Conservation (phyloP, 768 basidiomycete species). For the Amanita jacksonii region DNA sequence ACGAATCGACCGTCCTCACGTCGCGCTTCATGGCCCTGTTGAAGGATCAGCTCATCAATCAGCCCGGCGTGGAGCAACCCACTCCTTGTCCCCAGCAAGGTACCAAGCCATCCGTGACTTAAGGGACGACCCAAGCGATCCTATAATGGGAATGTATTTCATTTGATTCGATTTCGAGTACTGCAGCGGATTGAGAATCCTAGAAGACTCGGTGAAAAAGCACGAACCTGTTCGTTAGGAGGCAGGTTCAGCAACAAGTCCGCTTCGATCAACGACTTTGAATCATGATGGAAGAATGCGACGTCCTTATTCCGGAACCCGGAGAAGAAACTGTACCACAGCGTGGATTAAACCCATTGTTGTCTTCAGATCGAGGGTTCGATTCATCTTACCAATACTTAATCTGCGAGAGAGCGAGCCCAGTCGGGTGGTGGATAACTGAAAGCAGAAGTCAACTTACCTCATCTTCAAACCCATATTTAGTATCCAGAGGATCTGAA, state of each 20-base stretch:
- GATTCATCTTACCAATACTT: constrained; percentile 33
- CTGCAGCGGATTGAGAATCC: constrained; percentile 13
- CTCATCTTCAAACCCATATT: constrained; percentile 75
- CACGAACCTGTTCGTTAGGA: constrained; percentile 55
- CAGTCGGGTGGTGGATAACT: neutral
- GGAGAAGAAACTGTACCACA: constrained; percentile 48
- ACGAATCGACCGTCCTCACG: constrained; percentile 51
- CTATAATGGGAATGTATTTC: constrained; percentile 17
- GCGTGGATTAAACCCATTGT: neutral
- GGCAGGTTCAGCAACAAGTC: constrained; percentile 84
- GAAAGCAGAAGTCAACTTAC: constrained; percentile 16
- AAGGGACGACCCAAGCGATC: constrained; percentile 28
- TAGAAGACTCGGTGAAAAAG: neutral
- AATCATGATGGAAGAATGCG: constrained; percentile 67
- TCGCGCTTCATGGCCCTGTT: constrained; percentile 46
- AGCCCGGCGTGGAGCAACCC: constrained; percentile 11
- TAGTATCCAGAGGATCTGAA: constrained; percentile 47
- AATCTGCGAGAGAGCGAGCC: constrained; percentile 26
- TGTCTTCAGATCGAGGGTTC: neutral
- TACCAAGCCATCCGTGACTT: constrained; percentile 25
- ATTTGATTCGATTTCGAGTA: constrained; percentile 29
- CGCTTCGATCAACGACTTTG: constrained; percentile 67
- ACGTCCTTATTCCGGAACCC: constrained; percentile 73
- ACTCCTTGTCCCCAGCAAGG: constrained; percentile 29
- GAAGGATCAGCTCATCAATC: neutral